Conservation (phyloP, 2,329 filamentous ascomycete species). For the Epichloe sp. region DNA sequence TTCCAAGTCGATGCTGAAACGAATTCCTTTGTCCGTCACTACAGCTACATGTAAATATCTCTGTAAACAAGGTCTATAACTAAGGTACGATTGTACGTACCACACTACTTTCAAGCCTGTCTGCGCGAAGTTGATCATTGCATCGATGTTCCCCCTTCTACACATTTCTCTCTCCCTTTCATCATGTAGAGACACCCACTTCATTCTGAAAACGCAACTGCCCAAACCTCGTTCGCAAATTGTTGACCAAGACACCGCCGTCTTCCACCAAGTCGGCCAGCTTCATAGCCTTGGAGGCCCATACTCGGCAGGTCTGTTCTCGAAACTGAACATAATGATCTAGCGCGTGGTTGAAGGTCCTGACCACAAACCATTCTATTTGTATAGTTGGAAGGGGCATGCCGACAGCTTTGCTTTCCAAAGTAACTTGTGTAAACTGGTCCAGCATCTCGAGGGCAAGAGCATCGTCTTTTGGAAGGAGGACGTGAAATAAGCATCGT, state of each 20-base stretch:
- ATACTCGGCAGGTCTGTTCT: slow-evolving; percentile 40
- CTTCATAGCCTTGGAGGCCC: slow-evolving; percentile 50
- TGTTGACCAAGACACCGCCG: slow-evolving; percentile 29
- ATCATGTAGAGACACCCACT: background rate
- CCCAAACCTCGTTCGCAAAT: slow-evolving; percentile 31
- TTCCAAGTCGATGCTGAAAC: background rate
- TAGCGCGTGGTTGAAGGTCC: slow-evolving; percentile 56
- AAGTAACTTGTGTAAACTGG: slow-evolving; percentile 44
- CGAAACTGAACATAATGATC: slow-evolving; percentile 48
- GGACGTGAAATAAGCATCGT: slow-evolving; percentile 59
- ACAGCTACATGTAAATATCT: background rate
- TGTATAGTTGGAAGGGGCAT: slow-evolving; percentile 50
- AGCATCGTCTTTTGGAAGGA: slow-evolving; percentile 42
- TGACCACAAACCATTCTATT: slow-evolving; percentile 62
- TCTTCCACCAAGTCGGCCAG: slow-evolving; percentile 48
- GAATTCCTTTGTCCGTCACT: background rate
- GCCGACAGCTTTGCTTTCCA: slow-evolving; percentile 30
- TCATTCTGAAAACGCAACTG: slow-evolving; percentile 16
- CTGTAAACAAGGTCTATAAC: background rate
- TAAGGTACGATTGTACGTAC: no score
- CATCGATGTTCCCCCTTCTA: background rate
- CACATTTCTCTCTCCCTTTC: background rate
- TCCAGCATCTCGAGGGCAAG: slow-evolving; percentile 48
- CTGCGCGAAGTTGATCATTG: background rate
- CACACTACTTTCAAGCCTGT: no score